phyloP scores from a whole-genome alignment of 202 grass and related monocot species.

The Carex arenaria region DNA sequence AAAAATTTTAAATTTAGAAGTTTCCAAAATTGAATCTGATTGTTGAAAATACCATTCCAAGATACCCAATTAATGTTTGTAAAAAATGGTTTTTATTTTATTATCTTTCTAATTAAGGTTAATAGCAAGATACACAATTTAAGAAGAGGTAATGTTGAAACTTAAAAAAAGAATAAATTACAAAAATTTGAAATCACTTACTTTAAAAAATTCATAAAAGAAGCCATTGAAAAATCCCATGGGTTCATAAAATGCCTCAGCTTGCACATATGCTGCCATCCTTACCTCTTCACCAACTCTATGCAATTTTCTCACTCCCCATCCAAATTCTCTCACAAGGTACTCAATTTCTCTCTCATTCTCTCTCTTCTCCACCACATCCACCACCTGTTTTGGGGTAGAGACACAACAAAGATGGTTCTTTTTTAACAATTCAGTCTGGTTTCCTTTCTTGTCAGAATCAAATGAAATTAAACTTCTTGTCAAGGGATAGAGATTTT shows the following conservation, averaged over 20 bases:
- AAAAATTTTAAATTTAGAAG: slow-evolving; percentile 7
- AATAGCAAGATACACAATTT: background rate
- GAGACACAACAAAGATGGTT: slow-evolving; percentile 11
- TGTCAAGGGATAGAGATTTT: background rate
- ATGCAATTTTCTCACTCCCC: slow-evolving; percentile 66
- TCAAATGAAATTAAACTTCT: background rate
- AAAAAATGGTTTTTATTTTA: background rate
- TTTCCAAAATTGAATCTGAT: background rate
- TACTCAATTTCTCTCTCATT: slow-evolving; percentile 23
- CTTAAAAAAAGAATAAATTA: background rate
- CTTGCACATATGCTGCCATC: slow-evolving; percentile 73
- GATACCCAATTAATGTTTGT: background rate
- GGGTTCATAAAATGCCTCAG: slow-evolving; percentile 85
- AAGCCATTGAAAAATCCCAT: slow-evolving; percentile 60
- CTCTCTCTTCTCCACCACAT: background rate
- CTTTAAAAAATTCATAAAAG: slow-evolving; percentile 87
- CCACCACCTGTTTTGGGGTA: slow-evolving; percentile 26
- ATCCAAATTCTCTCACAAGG: slow-evolving; percentile 48
- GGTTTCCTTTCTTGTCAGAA: background rate
- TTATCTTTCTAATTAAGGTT: background rate
- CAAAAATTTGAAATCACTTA: slow-evolving; percentile 29
- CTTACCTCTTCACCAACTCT: slow-evolving; percentile 74
- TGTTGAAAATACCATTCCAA: background rate
- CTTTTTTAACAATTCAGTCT: background rate
- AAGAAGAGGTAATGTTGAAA: background rate